Evolutionary conservation across 2,329 filamentous ascomycete genomes (phyloP), one percentile per base, ranked within the genome.

Genomic region (Fusarium pininemorale): DNA sequence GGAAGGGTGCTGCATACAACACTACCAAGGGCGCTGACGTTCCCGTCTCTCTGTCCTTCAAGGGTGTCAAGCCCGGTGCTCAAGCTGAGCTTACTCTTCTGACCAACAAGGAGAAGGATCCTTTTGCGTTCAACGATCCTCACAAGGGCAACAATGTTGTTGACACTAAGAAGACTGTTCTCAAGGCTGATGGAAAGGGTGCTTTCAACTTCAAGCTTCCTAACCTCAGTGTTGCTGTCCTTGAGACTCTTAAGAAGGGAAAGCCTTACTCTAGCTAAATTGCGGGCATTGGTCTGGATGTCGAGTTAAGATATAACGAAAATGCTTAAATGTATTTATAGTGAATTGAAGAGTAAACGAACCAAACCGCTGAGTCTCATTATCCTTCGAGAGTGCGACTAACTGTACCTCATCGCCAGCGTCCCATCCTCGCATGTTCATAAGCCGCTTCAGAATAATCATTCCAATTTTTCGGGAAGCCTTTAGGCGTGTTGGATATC

Each of bases 1-100:
- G 87, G 82, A 89, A 89, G 79, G 84, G 81, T 7, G 86, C 86
- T 20, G 86, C 85, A 1, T 89, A 89, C 79, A 89, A 89, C 81
- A 84, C 85, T 0, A 87, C 87, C 11, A 79, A 84, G 47, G 74
- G 78, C 22, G 84, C 79, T 3, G 80, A 84, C 3, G 83, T 89
- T 6, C 84, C 85, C 2, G 82, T 89, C 3, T 82, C 81, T 1
- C 69, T 89, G 3, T 75, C 78, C 2, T 88, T 89, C 54, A 84
- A 87, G 16, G 85, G 85, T 3, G 77, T 85, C 24, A 63, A 77
- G 37, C 73, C 80, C 4, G 85, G 84, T 7, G 77, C 83, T 1
- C 78, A 77, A 51, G 87, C 83, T 0, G 80, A 81, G 48, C 76
- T 89, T 54, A 87, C 84, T 7, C 78, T 88, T 2, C 79, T 88